These are phyloP conservation scores for Tubosaeta sp. DNA, from an alignment of 768 basidiomycete genomes.

Conservation along the genomic window DNA sequence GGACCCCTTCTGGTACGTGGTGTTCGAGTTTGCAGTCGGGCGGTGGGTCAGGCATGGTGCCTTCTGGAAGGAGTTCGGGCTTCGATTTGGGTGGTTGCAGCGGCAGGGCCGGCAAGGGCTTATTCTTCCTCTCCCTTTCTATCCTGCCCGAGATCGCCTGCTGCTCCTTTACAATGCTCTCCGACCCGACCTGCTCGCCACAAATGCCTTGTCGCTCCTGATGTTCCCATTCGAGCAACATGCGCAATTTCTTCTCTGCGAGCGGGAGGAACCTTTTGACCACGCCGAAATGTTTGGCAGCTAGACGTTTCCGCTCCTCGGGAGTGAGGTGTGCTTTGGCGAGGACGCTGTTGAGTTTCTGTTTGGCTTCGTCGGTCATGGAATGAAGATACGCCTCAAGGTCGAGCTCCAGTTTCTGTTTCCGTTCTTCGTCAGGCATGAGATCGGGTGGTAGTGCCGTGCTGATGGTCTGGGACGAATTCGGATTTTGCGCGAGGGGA, in stretches of 20 bases:
- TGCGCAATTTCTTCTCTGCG: conserved; percentile 44
- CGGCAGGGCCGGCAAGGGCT: conserved; percentile 1
- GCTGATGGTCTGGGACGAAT: conserved; percentile 7
- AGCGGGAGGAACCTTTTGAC: conserved; percentile 43
- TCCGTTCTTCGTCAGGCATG: conserved; percentile 58
- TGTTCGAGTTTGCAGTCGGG: conserved; percentile 6
- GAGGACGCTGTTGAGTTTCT: conserved; percentile 50
- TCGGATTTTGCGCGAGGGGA: conserved; percentile 17
- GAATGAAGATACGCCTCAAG: conserved; percentile 45
- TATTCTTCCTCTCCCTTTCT: conserved; percentile 35
- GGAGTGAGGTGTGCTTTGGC: conserved; percentile 36
- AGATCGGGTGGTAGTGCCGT: conserved; percentile 19
- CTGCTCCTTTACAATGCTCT: conserved; percentile 34
- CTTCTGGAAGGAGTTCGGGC: conserved; percentile 8
- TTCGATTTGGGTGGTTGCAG: not conserved
- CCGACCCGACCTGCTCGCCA: conserved; percentile 34
- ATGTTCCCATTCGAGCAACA: conserved; percentile 44
- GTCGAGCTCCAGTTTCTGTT: conserved; percentile 39
- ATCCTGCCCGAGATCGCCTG: conserved; percentile 47
- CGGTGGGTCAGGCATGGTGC: not conserved
- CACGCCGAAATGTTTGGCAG: conserved; percentile 36
- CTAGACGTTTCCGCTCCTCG: conserved; percentile 33
- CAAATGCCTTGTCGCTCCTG: conserved; percentile 46
- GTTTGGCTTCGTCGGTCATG: conserved; percentile 58
- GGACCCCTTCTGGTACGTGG: conserved; percentile 22